phyloP scores from a whole-genome alignment of 108 stramenopile species.

The Cyclostephanos invisitatus region DNA sequence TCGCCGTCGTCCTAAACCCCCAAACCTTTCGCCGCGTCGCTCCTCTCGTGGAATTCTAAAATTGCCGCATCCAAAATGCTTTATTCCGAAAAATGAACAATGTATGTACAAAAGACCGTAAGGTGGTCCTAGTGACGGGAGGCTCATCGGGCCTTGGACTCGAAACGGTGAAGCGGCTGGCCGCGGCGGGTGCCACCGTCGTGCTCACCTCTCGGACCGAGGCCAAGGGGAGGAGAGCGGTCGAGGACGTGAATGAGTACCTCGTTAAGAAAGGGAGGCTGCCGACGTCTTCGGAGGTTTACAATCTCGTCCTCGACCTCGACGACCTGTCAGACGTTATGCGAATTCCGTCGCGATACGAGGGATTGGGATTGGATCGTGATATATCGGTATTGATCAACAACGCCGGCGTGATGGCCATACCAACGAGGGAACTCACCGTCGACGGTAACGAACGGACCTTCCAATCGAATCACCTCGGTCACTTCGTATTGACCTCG shows the following conservation, averaged over 20 bases:
- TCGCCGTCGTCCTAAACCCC: not conserved
- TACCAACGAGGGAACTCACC: conserved; percentile 52
- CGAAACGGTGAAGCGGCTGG: conserved; percentile 69
- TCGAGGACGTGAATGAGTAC: conserved; percentile 44
- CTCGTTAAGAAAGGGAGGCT: conserved; percentile 33
- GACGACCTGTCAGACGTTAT: conserved; percentile 52
- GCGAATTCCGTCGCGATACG: conserved; percentile 37
- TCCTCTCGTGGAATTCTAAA: too few species aligned
- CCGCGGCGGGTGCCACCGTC: conserved; percentile 69
- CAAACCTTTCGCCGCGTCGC: too few species aligned
- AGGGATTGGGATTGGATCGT: conserved; percentile 23
- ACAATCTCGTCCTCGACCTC: conserved; percentile 32
- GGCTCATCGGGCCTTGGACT: conserved; percentile 73
- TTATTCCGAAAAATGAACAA: too few species aligned
- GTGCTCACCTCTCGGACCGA: conserved; percentile 57
- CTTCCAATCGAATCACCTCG: conserved; percentile 75
- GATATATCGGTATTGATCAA: conserved; percentile 73
- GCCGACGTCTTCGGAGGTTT: conserved; percentile 1
- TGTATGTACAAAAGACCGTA: conserved; percentile 28
- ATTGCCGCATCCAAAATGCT: too few species aligned
- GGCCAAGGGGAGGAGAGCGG: conserved; percentile 54
- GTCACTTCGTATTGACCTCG: conserved; percentile 73
- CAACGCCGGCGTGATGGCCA: conserved; percentile 81
- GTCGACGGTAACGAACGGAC: conserved; percentile 69
- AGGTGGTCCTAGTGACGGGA: conserved; percentile 69